These are phyloP conservation scores for Isabelozyma gotoi DNA, from an alignment of 805 yeast species.

Conservation along the genomic window DNA sequence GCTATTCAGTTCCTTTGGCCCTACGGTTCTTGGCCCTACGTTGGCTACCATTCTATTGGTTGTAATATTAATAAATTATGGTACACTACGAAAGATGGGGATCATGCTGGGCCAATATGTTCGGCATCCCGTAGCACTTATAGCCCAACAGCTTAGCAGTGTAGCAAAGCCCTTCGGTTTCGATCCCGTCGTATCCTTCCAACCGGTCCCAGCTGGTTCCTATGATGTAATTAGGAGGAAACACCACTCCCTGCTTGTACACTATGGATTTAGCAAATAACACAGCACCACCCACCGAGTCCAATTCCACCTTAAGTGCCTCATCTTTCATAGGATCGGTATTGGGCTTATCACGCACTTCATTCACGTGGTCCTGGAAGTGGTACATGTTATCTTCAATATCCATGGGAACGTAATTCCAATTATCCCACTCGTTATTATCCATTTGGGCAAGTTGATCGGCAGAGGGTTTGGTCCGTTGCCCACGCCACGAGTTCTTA, in stretches of 20 bases:
- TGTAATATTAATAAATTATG: too few relatives aligned
- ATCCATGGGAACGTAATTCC: slow-evolving; percentile 35
- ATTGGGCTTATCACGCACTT: slow-evolving; percentile 6
- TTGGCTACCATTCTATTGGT: too few relatives aligned
- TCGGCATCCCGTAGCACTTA: slow-evolving; percentile 51
- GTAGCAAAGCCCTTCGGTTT: slow-evolving; percentile 54
- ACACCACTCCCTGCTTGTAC: slow-evolving; percentile 45
- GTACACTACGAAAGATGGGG: slow-evolving; percentile 1
- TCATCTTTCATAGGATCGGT: slow-evolving; percentile 6
- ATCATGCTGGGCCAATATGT: slow-evolving; percentile 40
- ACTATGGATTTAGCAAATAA: slow-evolving; percentile 43
- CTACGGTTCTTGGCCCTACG: too few relatives aligned
- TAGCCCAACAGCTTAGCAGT: slow-evolving; percentile 45
- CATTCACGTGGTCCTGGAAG: slow-evolving; percentile 17
- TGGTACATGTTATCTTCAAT: slow-evolving; percentile 26
- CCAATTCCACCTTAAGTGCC: slow-evolving; percentile 25
- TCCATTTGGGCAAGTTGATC: slow-evolving; percentile 27
- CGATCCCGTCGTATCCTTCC: slow-evolving; percentile 56
- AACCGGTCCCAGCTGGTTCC: slow-evolving; percentile 47
- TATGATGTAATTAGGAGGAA: slow-evolving; percentile 45
- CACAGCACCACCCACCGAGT: slow-evolving; percentile 55
- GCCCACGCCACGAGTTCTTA: slow-evolving; percentile 41
- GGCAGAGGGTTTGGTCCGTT: slow-evolving; percentile 29
- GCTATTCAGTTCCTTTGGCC: too few relatives aligned
- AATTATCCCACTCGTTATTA: slow-evolving; percentile 25